Conservation (phyloP, 169 alveolate species). For the Perkinsus chesapeaki region DNA sequence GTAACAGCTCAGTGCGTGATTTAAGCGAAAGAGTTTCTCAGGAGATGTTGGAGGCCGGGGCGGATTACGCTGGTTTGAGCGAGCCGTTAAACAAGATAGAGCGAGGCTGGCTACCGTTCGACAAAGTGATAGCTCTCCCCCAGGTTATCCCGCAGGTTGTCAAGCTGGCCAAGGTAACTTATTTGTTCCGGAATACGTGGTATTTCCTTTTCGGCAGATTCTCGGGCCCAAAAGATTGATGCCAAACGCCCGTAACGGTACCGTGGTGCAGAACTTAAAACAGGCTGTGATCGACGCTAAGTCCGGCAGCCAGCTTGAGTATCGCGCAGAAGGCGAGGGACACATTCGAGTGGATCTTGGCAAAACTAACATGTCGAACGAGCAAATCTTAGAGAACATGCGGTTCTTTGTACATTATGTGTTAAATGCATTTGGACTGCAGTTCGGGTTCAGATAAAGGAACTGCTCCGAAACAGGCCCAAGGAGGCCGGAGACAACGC, state of each 20-base stretch:
- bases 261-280: constrained; percentile 21
- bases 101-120: constrained; percentile 75
- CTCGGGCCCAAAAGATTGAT: background rate
- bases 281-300: constrained; percentile 35
- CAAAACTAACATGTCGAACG: background rate
- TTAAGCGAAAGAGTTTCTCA: background rate
- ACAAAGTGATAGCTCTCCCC: constrained; percentile 64
- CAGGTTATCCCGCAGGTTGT: constrained; percentile 65
- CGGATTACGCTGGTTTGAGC: constrained; percentile 36
- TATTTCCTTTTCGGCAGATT: background rate
- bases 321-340: constrained; percentile 47
- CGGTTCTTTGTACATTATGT: constrained; percentile 16
- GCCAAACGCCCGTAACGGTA: background rate
- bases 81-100: constrained; percentile 43
- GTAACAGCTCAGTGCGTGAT: background rate
- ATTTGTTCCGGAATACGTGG: background rate
- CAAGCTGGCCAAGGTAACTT: constrained; percentile 58
- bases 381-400: constrained; percentile 25
- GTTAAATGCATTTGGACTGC: background rate
- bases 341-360: constrained; percentile 17
- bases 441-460: background rate
- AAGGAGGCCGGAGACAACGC: background rate
- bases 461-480: background rate
- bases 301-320: constrained; percentile 39
- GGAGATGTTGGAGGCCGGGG: constrained; percentile 43